Evolutionary conservation across 805 yeast species (phyloP).

Genomic region (Ogataea allantospora): DNA sequence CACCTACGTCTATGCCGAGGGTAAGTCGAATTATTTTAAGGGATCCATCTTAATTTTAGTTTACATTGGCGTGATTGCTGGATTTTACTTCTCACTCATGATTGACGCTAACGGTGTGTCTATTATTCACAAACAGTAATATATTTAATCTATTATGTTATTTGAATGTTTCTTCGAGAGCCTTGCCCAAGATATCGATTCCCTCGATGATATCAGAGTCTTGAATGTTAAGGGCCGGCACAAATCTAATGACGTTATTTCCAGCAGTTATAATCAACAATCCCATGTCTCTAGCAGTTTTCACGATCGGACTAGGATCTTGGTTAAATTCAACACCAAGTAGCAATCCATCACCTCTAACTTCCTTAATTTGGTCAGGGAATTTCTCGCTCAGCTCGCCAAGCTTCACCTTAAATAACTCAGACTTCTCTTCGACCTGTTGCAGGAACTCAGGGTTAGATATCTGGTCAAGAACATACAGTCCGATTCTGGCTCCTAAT

Average conservation of each 20-base stretch:
- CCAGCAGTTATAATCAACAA: conserved; percentile 89
- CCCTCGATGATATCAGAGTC: conserved; percentile 71
- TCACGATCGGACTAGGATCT: conserved; percentile 63
- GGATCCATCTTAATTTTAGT: conserved; percentile 84
- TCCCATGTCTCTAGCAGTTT: conserved; percentile 73
- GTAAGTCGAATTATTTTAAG: conserved; percentile 93
- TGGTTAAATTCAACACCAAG: conserved; percentile 76
- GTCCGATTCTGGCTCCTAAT: conserved; percentile 78
- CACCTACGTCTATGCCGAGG: conserved; percentile 94
- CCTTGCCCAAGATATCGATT: conserved; percentile 60
- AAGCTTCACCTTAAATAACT: conserved; percentile 51
- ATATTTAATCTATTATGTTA: background rate
- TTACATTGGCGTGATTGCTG: conserved; percentile 71
- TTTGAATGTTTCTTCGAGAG: conserved; percentile 40
- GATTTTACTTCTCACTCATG: conserved; percentile 67
- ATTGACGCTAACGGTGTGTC: conserved; percentile 31
- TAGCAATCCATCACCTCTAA: conserved; percentile 87
- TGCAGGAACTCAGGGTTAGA: conserved; percentile 58
- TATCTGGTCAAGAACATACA: conserved; percentile 69
- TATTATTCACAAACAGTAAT: conserved; percentile 1
- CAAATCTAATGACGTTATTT: conserved; percentile 82
- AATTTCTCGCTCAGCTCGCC: conserved; percentile 49
- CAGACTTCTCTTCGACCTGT: conserved; percentile 60
- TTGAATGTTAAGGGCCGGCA: conserved; percentile 87
- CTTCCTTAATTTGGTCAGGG: conserved; percentile 60